Conservation (phyloP, 2,329 filamentous ascomycete species). For the Penicillium griseofulvum region DNA sequence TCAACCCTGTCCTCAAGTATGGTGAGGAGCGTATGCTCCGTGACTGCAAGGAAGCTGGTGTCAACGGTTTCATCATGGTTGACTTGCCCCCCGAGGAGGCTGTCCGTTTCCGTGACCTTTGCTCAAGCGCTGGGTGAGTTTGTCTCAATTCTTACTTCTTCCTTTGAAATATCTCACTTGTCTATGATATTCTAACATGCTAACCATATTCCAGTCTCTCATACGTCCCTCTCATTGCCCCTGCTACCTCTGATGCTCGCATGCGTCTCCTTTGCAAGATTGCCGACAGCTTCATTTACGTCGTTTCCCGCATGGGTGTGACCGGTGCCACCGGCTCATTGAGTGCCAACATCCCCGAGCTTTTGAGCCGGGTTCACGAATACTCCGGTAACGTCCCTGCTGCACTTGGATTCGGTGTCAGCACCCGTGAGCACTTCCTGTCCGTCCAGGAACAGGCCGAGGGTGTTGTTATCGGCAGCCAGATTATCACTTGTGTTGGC, state of each 20-base stretch:
- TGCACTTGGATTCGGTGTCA: constrained; percentile 93
- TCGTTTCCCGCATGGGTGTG: constrained; percentile 95
- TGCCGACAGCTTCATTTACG: constrained; percentile 98
- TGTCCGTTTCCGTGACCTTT: constrained; percentile 60
- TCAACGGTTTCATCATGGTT: constrained; percentile 96
- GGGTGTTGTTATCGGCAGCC: constrained; percentile 93
- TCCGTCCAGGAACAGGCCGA: constrained; percentile 81
- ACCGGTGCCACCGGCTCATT: constrained; percentile 84
- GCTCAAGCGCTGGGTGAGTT: constrained; percentile 33
- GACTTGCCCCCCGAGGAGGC: constrained; percentile 96
- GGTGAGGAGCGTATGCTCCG: constrained; percentile 85
- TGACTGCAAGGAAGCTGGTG: constrained; percentile 78
- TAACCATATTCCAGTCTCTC: constrained; percentile 60
- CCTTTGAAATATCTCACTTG: background rate
- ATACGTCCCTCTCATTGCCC: constrained; percentile 95
- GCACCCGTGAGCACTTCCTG: constrained; percentile 88
- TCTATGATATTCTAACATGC: background rate
- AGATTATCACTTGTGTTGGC: constrained; percentile 81
- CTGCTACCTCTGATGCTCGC: constrained; percentile 83
- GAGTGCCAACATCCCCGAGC: constrained; percentile 75
- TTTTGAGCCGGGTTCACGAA: constrained; percentile 81
- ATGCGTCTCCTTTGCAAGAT: constrained; percentile 97
- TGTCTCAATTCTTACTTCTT: background rate
- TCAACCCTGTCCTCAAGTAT: constrained; percentile 92
- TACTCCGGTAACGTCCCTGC: constrained; percentile 89